phyloP scores from a whole-genome alignment of 768 basidiomycete genomes.

The Mycena crocata region DNA sequence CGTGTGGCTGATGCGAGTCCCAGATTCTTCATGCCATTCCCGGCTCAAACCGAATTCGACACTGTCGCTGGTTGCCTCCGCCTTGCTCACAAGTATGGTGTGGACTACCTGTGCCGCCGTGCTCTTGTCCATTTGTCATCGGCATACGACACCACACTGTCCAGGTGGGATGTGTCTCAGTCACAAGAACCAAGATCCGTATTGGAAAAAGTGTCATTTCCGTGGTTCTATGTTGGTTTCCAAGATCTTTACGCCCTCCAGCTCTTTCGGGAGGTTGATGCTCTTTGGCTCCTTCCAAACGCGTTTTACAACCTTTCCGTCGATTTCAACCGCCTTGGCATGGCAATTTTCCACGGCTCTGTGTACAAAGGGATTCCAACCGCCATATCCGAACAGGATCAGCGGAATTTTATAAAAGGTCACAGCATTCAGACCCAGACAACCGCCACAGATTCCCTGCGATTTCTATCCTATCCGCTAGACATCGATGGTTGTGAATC shows the following conservation, averaged over 20 bases:
- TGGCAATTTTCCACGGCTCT: background rate
- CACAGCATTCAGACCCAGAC: background rate
- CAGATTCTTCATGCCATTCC: too few species aligned
- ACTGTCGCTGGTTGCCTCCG: too few species aligned
- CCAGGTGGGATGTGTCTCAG: too few species aligned
- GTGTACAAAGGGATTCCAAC: background rate
- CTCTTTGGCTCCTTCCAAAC: conserved; percentile 15
- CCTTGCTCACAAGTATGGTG: too few species aligned
- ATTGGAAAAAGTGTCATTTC: too few species aligned
- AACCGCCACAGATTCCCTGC: background rate
- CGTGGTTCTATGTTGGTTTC: too few species aligned
- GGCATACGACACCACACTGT: too few species aligned
- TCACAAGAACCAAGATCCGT: too few species aligned
- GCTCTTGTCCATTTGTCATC: too few species aligned
- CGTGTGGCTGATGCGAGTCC: background rate
- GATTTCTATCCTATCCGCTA: conserved; percentile 5
- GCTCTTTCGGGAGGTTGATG: conserved; percentile 23
- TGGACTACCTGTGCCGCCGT: conserved; percentile 4
- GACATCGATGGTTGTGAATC: conserved; percentile 2
- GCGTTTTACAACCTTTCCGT: conserved; percentile 11
- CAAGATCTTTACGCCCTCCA: conserved; percentile 4
- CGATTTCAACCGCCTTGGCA: background rate
- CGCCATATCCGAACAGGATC: conserved; percentile 5
- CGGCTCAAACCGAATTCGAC: too few species aligned
- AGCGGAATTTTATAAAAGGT: background rate